These are phyloP conservation scores for Eutrema heterophyllum DNA, from an alignment of 345 rosid species.

Conservation along the genomic window DNA sequence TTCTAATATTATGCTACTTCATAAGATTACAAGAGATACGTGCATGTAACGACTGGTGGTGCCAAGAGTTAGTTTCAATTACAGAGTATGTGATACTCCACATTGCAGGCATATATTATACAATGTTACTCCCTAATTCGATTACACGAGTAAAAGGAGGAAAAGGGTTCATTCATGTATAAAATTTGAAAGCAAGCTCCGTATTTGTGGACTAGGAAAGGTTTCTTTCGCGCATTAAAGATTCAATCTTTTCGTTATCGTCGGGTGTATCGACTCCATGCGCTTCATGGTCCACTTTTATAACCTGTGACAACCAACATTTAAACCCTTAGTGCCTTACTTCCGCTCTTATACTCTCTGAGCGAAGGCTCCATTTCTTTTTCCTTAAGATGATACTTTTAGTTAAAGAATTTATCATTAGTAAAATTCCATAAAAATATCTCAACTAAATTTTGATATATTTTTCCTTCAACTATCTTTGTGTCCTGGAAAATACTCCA, in stretches of 20 bases:
- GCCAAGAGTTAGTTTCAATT: not conserved
- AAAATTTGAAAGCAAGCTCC: not conserved
- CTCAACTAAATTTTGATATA: too few species aligned
- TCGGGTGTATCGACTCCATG: slow-evolving; percentile 87
- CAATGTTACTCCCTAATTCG: not conserved
- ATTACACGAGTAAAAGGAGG: not conserved
- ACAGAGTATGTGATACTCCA: not conserved
- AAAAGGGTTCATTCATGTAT: not conserved
- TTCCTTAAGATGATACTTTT: not conserved
- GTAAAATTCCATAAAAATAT: too few species aligned
- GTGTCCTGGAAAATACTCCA: too few species aligned
- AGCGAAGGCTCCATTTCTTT: not conserved
- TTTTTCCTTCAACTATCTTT: too few species aligned
- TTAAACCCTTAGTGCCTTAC: not conserved
- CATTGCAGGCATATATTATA: too few species aligned
- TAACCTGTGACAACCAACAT: slow-evolving; percentile 49
- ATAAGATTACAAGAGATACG: too few species aligned
- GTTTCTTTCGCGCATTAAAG: slow-evolving; percentile 67
- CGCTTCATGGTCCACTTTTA: slow-evolving; percentile 87
- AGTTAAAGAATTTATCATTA: too few species aligned
- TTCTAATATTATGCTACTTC: too few species aligned
- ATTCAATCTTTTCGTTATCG: slow-evolving; percentile 79
- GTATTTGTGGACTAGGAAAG: slow-evolving; percentile 35
- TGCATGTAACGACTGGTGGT: too few species aligned
- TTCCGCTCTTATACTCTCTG: not conserved